Evolutionary conservation across 257 asterid species (phyloP).

Genomic region (Thymus mandschuricus): DNA sequence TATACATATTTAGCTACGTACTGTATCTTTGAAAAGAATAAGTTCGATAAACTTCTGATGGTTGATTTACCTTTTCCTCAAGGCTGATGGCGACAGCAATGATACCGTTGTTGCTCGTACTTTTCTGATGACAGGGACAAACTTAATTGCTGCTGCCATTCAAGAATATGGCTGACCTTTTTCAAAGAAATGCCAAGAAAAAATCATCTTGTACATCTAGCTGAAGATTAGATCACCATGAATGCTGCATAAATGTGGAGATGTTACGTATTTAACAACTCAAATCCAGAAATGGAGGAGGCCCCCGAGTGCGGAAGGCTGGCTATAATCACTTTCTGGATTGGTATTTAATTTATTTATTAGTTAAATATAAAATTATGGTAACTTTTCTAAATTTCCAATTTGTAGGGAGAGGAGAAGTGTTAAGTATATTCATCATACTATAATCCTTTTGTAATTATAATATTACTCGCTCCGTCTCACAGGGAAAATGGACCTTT

Average conservation of each 20-base stretch:
- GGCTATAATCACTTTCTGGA: too few relatives aligned
- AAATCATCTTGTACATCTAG: slow-evolving; percentile 51
- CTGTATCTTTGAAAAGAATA: too few relatives aligned
- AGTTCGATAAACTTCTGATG: slow-evolving; percentile 16
- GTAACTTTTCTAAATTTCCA: too few relatives aligned
- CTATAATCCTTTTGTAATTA: too few relatives aligned
- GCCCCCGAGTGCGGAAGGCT: too few relatives aligned
- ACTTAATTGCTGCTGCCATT: slow-evolving; percentile 63
- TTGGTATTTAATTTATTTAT: too few relatives aligned
- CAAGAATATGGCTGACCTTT: slow-evolving; percentile 57
- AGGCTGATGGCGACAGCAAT: slow-evolving; percentile 67
- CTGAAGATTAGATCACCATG: slow-evolving; percentile 16
- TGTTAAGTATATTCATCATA: too few relatives aligned
- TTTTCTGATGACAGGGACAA: slow-evolving; percentile 78
- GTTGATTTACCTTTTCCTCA: slow-evolving; percentile 12
- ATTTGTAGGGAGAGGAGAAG: too few relatives aligned
- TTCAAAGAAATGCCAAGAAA: background rate
- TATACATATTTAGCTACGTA: background rate
- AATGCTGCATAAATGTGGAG: slow-evolving; percentile 14
- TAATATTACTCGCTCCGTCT: too few relatives aligned
- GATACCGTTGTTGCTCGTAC: slow-evolving; percentile 69
- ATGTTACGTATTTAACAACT: background rate
- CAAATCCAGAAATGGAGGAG: too few relatives aligned
- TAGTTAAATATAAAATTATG: too few relatives aligned
- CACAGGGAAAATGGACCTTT: too few relatives aligned